Evolutionary conservation across 805 yeast species (phyloP), one percentile per base, ranked within the genome.

Genomic region (Starmerella apicola): DNA sequence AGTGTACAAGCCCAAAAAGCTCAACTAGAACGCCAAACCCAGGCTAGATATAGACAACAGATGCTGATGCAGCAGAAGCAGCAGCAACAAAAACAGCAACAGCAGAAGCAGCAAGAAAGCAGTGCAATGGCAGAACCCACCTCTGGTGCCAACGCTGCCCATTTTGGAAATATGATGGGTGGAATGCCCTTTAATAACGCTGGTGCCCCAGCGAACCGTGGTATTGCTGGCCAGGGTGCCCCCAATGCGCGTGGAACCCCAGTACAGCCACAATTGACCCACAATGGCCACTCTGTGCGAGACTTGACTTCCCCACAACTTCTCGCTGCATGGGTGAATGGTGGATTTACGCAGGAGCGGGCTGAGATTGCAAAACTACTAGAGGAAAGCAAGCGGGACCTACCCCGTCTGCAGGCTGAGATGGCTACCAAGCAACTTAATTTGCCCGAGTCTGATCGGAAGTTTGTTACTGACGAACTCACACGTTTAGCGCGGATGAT

Each of bases 391-490:
- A 66, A 80, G 0, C 65, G 71, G 20, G 73, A 76, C 13, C 33
- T 35, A n/a, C 38, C 45, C 36, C 79, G 82, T 9, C 70, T 81
- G 28, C 71, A 74, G 34, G 40, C 43, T 3, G 51, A 48, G 31
- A 58, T 82, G 42, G 74, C 75, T 40, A 81, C 57, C 51, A 68
- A 80, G 39, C 77, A 91, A 0, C 65, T 66, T 51, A 60, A 68
- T 33, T 63, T 84, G 37, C 60, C 78, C 1, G 72, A 68, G 21
- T 76, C 72, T 23, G 88, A 82, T 49, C 81, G 79, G 58, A 69
- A 65, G 29, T 67, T 72, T 20, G 67, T 75, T 50, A 66, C 64
- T 32, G 67, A 66, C 31, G 64, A 72, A 23, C 66, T 81, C 24
- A 56, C 62, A 24, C 50, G 65, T 16, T 79, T 74, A 51, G 67